Base-by-base conservation (phyloP, 192 early-diverging fungal genomes). In the Anaeromyces robustus region DNA sequence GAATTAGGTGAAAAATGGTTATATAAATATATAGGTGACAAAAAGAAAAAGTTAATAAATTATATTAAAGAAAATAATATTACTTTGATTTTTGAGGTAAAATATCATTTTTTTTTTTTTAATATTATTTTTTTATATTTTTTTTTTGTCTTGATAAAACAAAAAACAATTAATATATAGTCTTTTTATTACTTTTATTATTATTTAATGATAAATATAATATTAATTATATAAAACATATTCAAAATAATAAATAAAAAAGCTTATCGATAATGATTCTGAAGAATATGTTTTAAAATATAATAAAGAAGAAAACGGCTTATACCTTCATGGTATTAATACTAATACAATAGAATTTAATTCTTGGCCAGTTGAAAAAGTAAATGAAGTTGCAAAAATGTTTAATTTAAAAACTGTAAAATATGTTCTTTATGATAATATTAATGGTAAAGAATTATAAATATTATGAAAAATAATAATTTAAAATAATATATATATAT, bases 201-300 rank as follows among this genome's bases (percentile, higher is more conserved):
- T n/a, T n/a, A n/a, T n/a, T n/a, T n/a, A n/a, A n/a, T n/a, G n/a
- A n/a, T n/a, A n/a, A n/a, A n/a, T n/a, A n/a, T n/a, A n/a, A n/a
- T n/a, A n/a, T n/a, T n/a, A n/a, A n/a, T n/a, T n/a, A n/a, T n/a
- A n/a, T n/a, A n/a, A n/a, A n/a, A n/a, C n/a, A n/a, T n/a, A n/a
- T n/a, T n/a, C n/a, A n/a, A n/a, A n/a, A n/a, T n/a, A n/a, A n/a
- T n/a, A n/a, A n/a, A 34, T 7, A 31, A 85, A 85, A 77, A 86
- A 96, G 92, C 88, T 99, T 4, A 94, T 93, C 68, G 97, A 99
- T 84, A 96, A 99, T 82, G 91, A 89, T 4, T 99, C 98, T 88
- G 95, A 99, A 82, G 94, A 99, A 85, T 96, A 98, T 84, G 89
- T 99, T 31, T 82, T 99, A 41, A 92, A 92, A 80, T 99, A 99